phyloP scores from a whole-genome alignment of 257 asterid genomes.

The Jasminum sambac region DNA sequence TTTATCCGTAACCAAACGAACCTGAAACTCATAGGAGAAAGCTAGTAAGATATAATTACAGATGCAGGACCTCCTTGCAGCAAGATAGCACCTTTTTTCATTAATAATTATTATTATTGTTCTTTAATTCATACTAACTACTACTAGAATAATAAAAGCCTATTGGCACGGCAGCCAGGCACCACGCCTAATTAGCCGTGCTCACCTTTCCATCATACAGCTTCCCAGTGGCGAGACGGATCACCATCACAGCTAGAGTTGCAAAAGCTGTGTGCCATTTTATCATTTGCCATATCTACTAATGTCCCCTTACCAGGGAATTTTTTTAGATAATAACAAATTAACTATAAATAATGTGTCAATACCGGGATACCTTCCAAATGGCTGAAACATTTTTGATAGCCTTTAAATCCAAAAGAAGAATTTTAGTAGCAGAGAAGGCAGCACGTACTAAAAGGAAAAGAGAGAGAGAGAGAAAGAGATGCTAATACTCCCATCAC shows the following conservation, averaged over 20 bases:
- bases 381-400: conserved; percentile 70
- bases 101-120: not conserved
- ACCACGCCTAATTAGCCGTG: conserved; percentile 64
- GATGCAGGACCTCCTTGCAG: conserved; percentile 11
- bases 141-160: conserved; percentile 47
- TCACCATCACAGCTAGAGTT: conserved; percentile 94
- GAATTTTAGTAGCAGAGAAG: conserved; percentile 66
- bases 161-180: conserved; percentile 99
- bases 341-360: conserved; percentile 42
- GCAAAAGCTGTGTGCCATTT: conserved; percentile 70
- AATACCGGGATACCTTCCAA: conserved; percentile 73
- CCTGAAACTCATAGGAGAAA: conserved; percentile 39
- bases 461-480: conserved; percentile 53
- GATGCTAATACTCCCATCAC: conserved; percentile 63
- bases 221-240: conserved; percentile 70
- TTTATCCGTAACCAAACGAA: conserved; percentile 49
- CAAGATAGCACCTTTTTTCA: conserved; percentile 17
- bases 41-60: conserved; percentile 29
- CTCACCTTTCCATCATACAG: conserved; percentile 56
- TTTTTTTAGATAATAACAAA: conserved; percentile 31
- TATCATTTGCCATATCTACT: conserved; percentile 70
- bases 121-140: conserved; percentile 23
- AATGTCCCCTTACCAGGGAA: conserved; percentile 99
- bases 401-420: conserved; percentile 76
- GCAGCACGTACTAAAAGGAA: conserved; percentile 46